A percentile compares a stretch with the other conserved stretches of the same genome.
Conservation (phyloP, 495 filamentous ascomycete genomes). For the Aspergillus homomorphus region DNA sequence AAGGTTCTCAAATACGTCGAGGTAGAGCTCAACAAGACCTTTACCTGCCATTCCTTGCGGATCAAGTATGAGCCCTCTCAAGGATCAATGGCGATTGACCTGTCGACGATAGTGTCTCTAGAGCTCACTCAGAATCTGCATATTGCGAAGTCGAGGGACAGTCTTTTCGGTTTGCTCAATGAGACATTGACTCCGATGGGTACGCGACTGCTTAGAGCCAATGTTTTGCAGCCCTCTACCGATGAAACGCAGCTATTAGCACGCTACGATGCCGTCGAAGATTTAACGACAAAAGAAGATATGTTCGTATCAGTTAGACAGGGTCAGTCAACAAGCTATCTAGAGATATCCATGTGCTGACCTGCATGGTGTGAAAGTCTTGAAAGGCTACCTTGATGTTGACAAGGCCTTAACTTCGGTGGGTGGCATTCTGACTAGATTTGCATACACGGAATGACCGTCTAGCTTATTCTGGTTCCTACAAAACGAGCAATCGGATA, state of each 20-base stretch:
- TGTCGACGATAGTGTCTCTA: constrained; percentile 76
- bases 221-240: constrained; percentile 87
- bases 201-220: constrained; percentile 71
- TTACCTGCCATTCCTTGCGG: constrained; percentile 73
- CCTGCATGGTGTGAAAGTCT: constrained; percentile 38
- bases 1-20: constrained; percentile 84
- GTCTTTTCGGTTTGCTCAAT: constrained; percentile 80
- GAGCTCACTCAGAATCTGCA: constrained; percentile 89
- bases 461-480: constrained; percentile 64
- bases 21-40: constrained; percentile 57
- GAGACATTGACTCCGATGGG: constrained; percentile 87
- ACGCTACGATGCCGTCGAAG: constrained; percentile 81
- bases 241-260: constrained; percentile 56
- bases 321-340: constrained; percentile 29
- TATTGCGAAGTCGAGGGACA: constrained; percentile 68
- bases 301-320: constrained; percentile 78
- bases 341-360: background rate
- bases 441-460: constrained; percentile 22
- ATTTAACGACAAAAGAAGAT: constrained; percentile 78
- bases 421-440: constrained; percentile 6
- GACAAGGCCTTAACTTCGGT: constrained; percentile 39
- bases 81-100: constrained; percentile 91
- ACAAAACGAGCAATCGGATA: constrained; percentile 61
- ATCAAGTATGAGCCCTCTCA: constrained; percentile 87
- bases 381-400: constrained; percentile 66